Evolutionary conservation across 139 green algal genomes (phyloP).

Genomic region (Volvox africanus): DNA sequence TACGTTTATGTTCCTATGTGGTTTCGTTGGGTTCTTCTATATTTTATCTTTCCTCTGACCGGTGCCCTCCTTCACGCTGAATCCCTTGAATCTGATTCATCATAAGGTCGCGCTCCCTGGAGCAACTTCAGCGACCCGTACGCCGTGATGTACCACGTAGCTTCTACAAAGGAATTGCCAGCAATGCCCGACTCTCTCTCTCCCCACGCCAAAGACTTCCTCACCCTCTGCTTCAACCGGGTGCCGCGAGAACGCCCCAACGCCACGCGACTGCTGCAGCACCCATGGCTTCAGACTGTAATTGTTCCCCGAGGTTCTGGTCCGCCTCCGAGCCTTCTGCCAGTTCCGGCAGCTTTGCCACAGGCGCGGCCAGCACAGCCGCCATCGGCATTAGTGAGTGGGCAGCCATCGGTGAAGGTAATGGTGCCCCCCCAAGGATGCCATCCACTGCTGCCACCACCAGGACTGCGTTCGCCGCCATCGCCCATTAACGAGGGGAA

Average conservation of each 20-base stretch:
- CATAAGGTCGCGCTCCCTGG: slow-evolving; percentile 60
- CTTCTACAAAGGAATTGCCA: slow-evolving; percentile 83
- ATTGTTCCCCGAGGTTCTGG: slow-evolving; percentile 17
- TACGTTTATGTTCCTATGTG: too few relatives aligned
- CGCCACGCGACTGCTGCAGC: slow-evolving; percentile 78
- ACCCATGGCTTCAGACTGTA: slow-evolving; percentile 80
- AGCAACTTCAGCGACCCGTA: slow-evolving; percentile 55
- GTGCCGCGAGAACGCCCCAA: slow-evolving; percentile 75
- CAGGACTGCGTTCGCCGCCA: slow-evolving; percentile 35
- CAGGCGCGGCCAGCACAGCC: background rate
- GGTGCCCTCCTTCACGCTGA: too few relatives aligned
- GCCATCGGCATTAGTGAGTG: background rate
- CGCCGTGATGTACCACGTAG: slow-evolving; percentile 94
- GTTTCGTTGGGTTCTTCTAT: too few relatives aligned
- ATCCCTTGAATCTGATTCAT: background rate
- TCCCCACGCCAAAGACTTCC: slow-evolving; percentile 89
- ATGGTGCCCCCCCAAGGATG: background rate
- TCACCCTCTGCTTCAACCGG: slow-evolving; percentile 94
- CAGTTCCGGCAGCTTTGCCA: background rate
- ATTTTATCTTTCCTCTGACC: too few relatives aligned
- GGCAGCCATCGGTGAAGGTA: background rate
- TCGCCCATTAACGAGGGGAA: slow-evolving; percentile 57
- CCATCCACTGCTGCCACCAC: slow-evolving; percentile 5
- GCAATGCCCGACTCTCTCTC: slow-evolving; percentile 82
- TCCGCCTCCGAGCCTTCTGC: slow-evolving; percentile 14